Evolutionary conservation across 768 basidiomycete species (phyloP).

Genomic region (Termitomyces sp.): DNA sequence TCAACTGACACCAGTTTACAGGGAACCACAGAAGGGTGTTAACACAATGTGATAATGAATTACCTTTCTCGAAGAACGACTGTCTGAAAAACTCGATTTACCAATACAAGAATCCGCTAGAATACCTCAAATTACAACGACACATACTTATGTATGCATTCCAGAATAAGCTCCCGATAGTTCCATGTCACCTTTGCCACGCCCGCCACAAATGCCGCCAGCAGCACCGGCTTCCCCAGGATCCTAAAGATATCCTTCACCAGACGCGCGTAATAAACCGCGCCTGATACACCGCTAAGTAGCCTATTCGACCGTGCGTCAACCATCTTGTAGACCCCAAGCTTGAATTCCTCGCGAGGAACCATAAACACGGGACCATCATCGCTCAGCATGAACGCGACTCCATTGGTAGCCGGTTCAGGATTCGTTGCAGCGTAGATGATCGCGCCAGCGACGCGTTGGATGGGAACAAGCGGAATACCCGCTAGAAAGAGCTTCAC

Average conservation of each 20-base stretch:
- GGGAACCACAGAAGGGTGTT: slow-evolving; percentile 26
- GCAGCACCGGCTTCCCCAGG: slow-evolving; percentile 26
- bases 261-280: slow-evolving; percentile 27
- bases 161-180: slow-evolving; percentile 20
- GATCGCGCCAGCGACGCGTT: slow-evolving; percentile 50
- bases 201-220: slow-evolving; percentile 18
- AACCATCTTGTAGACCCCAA: slow-evolving; percentile 54
- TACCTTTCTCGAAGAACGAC: neutral
- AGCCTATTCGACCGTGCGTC: slow-evolving; percentile 38
- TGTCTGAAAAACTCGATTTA: neutral
- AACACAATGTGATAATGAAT: slow-evolving; percentile 10
- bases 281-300: slow-evolving; percentile 24
- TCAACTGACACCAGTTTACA: slow-evolving; percentile 1
- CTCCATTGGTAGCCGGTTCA: slow-evolving; percentile 42
- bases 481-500: slow-evolving; percentile 47
- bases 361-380: slow-evolving; percentile 49
- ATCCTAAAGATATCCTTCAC: slow-evolving; percentile 29
- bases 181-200: slow-evolving; percentile 30
- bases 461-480: slow-evolving; percentile 45
- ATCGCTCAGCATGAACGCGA: slow-evolving; percentile 47
- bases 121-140: slow-evolving; percentile 4
- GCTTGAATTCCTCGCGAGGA: slow-evolving; percentile 44
- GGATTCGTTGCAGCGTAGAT: slow-evolving; percentile 50
- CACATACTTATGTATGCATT: slow-evolving; percentile 15
- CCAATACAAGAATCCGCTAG: neutral